Evolutionary conservation across 2,329 filamentous ascomycete genomes (phyloP).

Genomic region (Emericellopsis atlantica): DNA sequence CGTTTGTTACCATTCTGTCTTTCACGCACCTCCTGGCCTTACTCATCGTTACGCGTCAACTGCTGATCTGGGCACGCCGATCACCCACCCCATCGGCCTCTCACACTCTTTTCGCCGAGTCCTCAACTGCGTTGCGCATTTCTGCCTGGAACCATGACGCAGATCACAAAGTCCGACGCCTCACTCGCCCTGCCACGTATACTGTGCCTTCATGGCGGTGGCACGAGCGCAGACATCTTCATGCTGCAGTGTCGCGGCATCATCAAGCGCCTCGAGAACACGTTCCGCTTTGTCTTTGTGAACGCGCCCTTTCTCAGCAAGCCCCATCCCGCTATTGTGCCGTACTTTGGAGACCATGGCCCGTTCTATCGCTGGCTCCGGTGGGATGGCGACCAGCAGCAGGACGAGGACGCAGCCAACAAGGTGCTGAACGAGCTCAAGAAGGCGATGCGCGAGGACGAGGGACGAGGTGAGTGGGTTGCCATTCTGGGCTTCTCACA

Average conservation of each 20-base stretch:
- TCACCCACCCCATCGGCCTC: too few species aligned
- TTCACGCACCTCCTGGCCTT: too few species aligned
- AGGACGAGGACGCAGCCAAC: conserved; percentile 26
- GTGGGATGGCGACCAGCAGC: conserved; percentile 45
- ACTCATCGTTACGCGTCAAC: too few species aligned
- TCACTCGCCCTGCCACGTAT: conserved; percentile 41
- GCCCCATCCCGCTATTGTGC: conserved; percentile 48
- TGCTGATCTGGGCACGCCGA: too few species aligned
- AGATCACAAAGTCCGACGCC: neutral
- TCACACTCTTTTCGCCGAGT: too few species aligned
- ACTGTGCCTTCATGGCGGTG: conserved; percentile 72
- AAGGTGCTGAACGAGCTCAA: conserved; percentile 25
- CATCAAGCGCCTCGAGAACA: conserved; percentile 28
- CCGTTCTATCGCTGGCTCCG: conserved; percentile 54
- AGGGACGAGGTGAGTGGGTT: conserved; percentile 44
- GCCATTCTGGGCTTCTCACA: conserved; percentile 55
- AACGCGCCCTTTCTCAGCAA: conserved; percentile 54
- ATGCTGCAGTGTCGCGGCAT: conserved; percentile 50
- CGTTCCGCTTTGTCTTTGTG: conserved; percentile 61
- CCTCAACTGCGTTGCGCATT: too few species aligned
- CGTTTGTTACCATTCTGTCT: too few species aligned
- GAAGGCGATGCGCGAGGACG: conserved; percentile 37
- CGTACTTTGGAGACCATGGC: conserved; percentile 51
- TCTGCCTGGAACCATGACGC: neutral
- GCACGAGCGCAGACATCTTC: conserved; percentile 61